Conservation (phyloP, 306 rosid genomes). For the Cucumis hystrix region DNA sequence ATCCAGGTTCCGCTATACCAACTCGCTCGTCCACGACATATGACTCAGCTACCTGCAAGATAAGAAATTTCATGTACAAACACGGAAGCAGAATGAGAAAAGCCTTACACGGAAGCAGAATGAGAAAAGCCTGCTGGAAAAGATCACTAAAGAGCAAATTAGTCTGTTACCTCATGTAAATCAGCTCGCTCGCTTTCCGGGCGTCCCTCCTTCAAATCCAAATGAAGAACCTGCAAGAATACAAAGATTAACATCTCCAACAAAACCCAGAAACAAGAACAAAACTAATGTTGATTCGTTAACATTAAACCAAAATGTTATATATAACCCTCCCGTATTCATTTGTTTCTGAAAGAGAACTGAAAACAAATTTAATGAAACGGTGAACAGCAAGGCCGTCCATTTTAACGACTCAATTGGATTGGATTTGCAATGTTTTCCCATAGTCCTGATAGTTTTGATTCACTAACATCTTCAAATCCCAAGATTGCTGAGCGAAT, state of each 20-base stretch:
- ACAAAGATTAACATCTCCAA: not conserved
- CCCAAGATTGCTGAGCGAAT: not conserved
- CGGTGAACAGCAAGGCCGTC: not conserved
- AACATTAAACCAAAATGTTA: not conserved
- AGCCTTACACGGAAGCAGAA: not conserved
- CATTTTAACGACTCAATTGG: not conserved
- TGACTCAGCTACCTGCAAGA: conserved; percentile 62
- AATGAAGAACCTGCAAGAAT: conserved; percentile 61
- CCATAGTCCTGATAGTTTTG: not conserved
- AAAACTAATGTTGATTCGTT: not conserved
- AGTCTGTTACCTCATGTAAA: conserved; percentile 51
- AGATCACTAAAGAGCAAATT: not conserved
- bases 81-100: not conserved
- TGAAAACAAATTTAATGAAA: not conserved
- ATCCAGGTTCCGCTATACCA: conserved; percentile 79
- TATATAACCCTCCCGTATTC: not conserved
- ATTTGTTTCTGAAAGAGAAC: not conserved
- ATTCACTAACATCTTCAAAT: not conserved
- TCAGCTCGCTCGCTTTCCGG: conserved; percentile 29
- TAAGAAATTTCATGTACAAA: not conserved
- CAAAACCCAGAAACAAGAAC: not conserved
- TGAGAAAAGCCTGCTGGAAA: not conserved
- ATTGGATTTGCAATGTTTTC: not conserved
- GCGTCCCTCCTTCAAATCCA: conserved; percentile 37
- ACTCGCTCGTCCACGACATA: conserved; percentile 73